Base-by-base conservation (phyloP, 2,329 filamentous ascomycete species). In the Pseudogymnoascus sp. region DNA sequence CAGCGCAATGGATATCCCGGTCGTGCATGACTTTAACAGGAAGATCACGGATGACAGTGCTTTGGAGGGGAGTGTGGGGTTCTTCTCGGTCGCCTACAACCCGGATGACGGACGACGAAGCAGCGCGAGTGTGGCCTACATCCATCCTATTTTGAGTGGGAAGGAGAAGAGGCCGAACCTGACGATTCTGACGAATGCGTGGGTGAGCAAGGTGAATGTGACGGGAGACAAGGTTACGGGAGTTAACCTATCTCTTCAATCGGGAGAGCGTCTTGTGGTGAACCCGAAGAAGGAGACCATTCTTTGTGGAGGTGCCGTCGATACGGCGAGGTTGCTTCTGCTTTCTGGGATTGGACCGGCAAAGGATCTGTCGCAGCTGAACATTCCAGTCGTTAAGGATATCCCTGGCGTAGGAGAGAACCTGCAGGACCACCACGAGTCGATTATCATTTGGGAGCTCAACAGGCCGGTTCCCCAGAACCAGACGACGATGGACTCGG, bases 61-160 rank as follows among this genome's bases (percentile, higher is more conserved):
- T 48, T 77, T 96, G 66, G 86, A 85, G 67, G 80, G 88, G 69
- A 88, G 88, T 58, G 89, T 94, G 29, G 92, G 92, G 62, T 96
- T 96, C 81, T 93, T 96, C 80, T 92, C 88, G 66, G 86, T 96
- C 67, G 87, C 89, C 37, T 96, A 96, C 78, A 95, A 96, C 78
- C 92, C 92, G 2, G 91, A 96, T 70, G 87, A 91, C 70, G 90
- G 91, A 71, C 84, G 85, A 69, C 86, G 92, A 65, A 93, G 88
- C 78, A 92, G 88, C 72, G 91, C 92, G 64, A 92, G 88, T 63
- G 91, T 96, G 21, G 92, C 92, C 15, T 96, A 96, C 77, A 92
- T 96, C 71, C 92, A 96, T 76, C 92, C 92, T 36, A 92, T 96
- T 70, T 82, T 96, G 60, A 85, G 88, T 40, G 90, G 90, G 40